Conservation (phyloP, 2,329 filamentous ascomycete species). For the Aspergillus tamarii region DNA sequence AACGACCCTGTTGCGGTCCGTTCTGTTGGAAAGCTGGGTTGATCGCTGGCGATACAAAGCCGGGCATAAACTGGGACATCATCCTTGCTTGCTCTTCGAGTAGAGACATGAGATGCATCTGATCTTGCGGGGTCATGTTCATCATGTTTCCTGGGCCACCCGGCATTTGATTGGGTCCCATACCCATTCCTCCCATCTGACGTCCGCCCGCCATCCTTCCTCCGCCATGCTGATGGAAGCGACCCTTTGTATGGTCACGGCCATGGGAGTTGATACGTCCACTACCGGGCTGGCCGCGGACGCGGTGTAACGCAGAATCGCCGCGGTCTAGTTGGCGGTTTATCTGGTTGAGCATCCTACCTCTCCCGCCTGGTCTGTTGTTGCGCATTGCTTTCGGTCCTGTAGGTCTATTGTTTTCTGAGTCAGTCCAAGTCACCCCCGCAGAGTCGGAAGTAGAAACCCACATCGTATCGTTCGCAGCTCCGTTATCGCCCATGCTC, state of each 20-base stretch:
- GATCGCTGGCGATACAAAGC: constrained; percentile 56
- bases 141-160: constrained; percentile 47
- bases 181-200: constrained; percentile 49
- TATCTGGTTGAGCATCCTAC: constrained; percentile 83
- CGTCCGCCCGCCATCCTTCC: constrained; percentile 52
- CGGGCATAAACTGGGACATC: constrained; percentile 73
- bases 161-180: constrained; percentile 38
- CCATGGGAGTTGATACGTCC: constrained; percentile 81
- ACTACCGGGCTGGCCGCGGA: constrained; percentile 68
- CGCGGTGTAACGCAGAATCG: constrained; percentile 78
- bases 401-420: constrained; percentile 68
- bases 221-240: constrained; percentile 50
- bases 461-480: constrained; percentile 44
- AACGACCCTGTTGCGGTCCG: constrained; percentile 54
- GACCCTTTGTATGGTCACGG: constrained; percentile 71
- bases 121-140: constrained; percentile 66
- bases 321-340: constrained; percentile 79
- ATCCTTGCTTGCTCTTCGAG: constrained; percentile 85
- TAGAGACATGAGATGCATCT: constrained; percentile 75
- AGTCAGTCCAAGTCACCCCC: constrained; percentile 42
- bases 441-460: constrained; percentile 18
- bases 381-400: constrained; percentile 95
- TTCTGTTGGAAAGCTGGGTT: constrained; percentile 58
- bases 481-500: constrained; percentile 68
- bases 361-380: constrained; percentile 66